Percentiles rank a stretch among this genome's conserved stretches.
These are phyloP conservation scores for Aureobasidium vineae DNA, from an alignment of 2,329 filamentous ascomycete species.

Conservation along the genomic window DNA sequence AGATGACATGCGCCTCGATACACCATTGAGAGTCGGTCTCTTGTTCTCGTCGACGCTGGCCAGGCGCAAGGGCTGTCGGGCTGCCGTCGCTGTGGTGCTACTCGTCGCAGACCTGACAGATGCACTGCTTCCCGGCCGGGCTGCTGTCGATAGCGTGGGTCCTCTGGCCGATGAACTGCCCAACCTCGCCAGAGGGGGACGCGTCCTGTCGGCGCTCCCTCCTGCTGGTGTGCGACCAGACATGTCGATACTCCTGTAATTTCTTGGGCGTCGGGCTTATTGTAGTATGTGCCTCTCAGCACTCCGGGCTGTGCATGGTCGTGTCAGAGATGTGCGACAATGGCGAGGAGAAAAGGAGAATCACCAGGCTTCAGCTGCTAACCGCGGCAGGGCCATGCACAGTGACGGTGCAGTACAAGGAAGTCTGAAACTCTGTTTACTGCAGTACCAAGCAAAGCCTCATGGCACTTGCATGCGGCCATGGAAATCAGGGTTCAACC, in stretches of 20 bases:
- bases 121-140: constrained; percentile 9
- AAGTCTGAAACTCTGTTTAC: constrained; percentile 12
- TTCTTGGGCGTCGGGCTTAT: not conserved
- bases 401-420: constrained; percentile 12
- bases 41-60: constrained; percentile 16
- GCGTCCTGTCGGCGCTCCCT: constrained; percentile 12
- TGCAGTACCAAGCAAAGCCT: constrained; percentile 1
- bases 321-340: not conserved
- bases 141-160: not conserved
- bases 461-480: constrained; percentile 8
- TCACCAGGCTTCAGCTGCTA: constrained; percentile 16
- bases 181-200: constrained; percentile 6
- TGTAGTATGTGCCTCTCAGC: constrained; percentile 13
- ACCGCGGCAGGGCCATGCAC: constrained; percentile 10
- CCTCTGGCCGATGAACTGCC: constrained; percentile 20
- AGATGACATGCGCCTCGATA: constrained; percentile 24
- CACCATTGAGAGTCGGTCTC: constrained; percentile 23
- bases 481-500: constrained; percentile 20
- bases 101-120: constrained; percentile 20
- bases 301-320: constrained; percentile 11
- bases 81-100: constrained; percentile 5
- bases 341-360: not conserved
- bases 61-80: constrained; percentile 13
- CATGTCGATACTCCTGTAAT: constrained; percentile 16
- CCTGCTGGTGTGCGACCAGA: constrained; percentile 15